Evolutionary conservation across 1,284 basidiomycete genomes (phyloP), one percentile per base, ranked within the genome.

Genomic region (Heimioporus punctisporus): DNA sequence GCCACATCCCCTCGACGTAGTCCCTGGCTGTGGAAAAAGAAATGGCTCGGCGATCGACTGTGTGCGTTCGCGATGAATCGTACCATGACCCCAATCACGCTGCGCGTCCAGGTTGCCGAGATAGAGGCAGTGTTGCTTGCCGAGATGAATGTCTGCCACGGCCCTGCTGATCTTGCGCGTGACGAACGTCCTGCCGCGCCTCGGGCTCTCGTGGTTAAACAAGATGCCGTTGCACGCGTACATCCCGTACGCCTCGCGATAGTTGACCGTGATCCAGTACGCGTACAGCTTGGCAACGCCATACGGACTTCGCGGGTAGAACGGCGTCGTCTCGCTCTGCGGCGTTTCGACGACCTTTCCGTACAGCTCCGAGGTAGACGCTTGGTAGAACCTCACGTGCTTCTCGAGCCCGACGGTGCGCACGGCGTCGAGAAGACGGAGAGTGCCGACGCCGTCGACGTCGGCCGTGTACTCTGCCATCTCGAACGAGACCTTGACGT

Each of bases 401-500:
- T 88, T 85, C 70, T 93, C 87, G 58, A 95, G 82, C 11, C 95
- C 94, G 71, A 93, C 94, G 9, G 94, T 97, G 40, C 94, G 85
- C 72, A 97, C 88, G 51, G 94, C 95, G 65, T 97, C 95, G 54
- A 97, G 86, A 54, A 97, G 83, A 63, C 94, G 91, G 46, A 97
- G 83, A 2, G 94, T 97, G 52, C 94, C 94, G 34, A 96, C 80
- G 12, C 87, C 95, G 65, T 97, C 95, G 50, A 97, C 93, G 66
- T 97, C 93, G 55, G 90, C 93, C 0, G 95, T 97, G 76, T 97
- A 97, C 75, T 97, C 94, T 37, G 94, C 92, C 92, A 97, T 95
- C 74, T 96, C 94, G 73, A 97, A 97, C 28, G 93, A 96, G 60
- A 97, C 94, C 73, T 97, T 97, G 77, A 97, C 94, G 76, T 97